A percentile compares a stretch with the other conserved stretches of the same genome.
Conservation (phyloP, 2,329 filamentous ascomycete genomes). For the Ceratocystis cacaofunesta region DNA sequence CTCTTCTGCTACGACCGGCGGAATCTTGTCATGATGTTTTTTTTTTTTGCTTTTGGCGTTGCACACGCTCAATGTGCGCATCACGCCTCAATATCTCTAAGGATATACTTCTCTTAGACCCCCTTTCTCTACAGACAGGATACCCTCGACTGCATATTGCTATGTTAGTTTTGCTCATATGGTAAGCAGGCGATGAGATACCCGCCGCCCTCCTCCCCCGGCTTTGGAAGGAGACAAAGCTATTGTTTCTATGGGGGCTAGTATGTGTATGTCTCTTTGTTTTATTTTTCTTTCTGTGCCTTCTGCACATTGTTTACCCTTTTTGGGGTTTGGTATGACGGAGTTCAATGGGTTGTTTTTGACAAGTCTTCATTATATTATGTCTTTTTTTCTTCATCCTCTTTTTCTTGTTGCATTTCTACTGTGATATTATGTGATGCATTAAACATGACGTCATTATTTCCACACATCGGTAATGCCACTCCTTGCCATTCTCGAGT, state of each 20-base stretch:
- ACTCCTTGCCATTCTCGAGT: no score
- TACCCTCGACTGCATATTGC: no score
- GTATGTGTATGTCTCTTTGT: neutral
- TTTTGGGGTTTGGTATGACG: neutral
- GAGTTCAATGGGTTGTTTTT: neutral
- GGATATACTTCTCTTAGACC: no score
- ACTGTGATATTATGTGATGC: no score
- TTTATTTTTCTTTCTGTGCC: neutral
- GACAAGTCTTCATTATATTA: neutral
- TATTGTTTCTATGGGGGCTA: neutral
- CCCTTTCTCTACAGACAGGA: no score
- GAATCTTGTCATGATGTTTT: constrained; percentile 1
- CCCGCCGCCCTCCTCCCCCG: no score
- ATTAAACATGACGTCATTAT: no score
- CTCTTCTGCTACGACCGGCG: neutral
- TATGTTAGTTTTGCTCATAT: no score
- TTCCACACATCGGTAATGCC: no score
- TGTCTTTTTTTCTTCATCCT: neutral
- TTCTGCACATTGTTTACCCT: constrained; percentile 1
- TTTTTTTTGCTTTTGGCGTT: neutral
- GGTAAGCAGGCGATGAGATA: neutral
- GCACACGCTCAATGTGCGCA: neutral
- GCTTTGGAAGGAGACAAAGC: no score
- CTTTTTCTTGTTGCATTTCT: neutral
- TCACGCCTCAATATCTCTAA: no score